A percentile compares a stretch with the other conserved stretches of the same genome.
Conservation (phyloP, 2,329 filamentous ascomycete genomes). For the Arthrobotrys sphaeroides region DNA sequence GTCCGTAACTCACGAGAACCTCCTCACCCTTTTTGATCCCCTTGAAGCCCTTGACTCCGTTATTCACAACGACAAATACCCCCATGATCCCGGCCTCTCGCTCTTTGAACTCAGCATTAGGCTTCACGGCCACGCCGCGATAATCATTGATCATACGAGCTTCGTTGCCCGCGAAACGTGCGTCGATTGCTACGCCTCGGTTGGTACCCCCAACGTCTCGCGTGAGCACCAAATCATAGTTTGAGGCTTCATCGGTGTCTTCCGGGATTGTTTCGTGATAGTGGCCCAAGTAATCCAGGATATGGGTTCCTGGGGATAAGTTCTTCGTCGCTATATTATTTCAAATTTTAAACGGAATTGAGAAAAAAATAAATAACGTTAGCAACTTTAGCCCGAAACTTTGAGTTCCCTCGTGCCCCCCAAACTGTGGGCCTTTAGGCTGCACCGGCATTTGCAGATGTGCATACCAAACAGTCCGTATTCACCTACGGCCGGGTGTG, state of each 20-base stretch:
- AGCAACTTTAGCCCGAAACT: background rate
- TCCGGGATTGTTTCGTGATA: conserved; percentile 64
- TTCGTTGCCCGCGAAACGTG: conserved; percentile 70
- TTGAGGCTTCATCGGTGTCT: conserved; percentile 63
- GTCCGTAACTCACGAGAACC: conserved; percentile 74
- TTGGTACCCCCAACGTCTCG: conserved; percentile 61
- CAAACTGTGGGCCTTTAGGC: conserved; percentile 37
- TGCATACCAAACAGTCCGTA: conserved; percentile 52
- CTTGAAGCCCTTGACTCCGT: conserved; percentile 55
- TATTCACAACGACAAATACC: conserved; percentile 60
- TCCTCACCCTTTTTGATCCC: conserved; percentile 70
- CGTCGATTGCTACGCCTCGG: conserved; percentile 69
- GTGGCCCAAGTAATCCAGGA: conserved; percentile 71
- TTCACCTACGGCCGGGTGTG: conserved; percentile 44
- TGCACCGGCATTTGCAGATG: conserved; percentile 29
- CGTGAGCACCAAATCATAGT: conserved; percentile 74
- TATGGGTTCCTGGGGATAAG: conserved; percentile 67
- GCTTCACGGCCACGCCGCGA: conserved; percentile 65
- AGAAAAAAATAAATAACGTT: conserved; percentile 35
- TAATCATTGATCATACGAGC: conserved; percentile 75
- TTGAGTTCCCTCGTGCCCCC: background rate
- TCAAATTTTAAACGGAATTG: conserved; percentile 4
- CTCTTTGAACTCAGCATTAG: conserved; percentile 85
- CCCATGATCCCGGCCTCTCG: conserved; percentile 98
- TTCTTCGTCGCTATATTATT: conserved; percentile 63